Conservation (phyloP, 1,139 yeast species). For the Eremothecium coryli region DNA sequence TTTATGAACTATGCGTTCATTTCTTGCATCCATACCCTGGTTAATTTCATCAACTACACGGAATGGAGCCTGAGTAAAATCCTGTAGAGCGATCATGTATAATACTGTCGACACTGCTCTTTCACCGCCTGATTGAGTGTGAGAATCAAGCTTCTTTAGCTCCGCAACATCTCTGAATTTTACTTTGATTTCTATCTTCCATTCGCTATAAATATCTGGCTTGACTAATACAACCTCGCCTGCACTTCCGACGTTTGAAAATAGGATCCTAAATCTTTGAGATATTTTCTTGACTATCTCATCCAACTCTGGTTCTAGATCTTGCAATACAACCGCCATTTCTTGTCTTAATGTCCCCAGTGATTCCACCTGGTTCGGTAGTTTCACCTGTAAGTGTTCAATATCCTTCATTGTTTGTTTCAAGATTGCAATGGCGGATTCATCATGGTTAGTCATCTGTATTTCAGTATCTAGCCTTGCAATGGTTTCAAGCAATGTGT, state of each 20-base stretch:
- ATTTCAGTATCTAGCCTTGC: constrained; percentile 34
- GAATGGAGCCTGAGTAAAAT: constrained; percentile 83
- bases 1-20: constrained; percentile 80
- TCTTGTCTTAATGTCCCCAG: constrained; percentile 30
- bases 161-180: constrained; percentile 73
- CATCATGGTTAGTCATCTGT: constrained; percentile 32
- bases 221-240: constrained; percentile 64
- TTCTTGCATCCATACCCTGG: constrained; percentile 96
- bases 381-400: constrained; percentile 16
- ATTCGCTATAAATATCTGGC: constrained; percentile 50
- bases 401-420: constrained; percentile 30
- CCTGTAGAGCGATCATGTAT: constrained; percentile 84
- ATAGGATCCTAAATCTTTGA: constrained; percentile 52
- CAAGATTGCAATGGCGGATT: constrained; percentile 34
- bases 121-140: constrained; percentile 96
- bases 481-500: constrained; percentile 29
- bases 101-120: constrained; percentile 91
- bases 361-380: constrained; percentile 27
- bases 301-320: constrained; percentile 55
- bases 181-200: constrained; percentile 80
- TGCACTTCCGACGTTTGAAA: constrained; percentile 69
- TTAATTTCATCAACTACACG: constrained; percentile 96
- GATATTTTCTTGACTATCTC: constrained; percentile 47
- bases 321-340: constrained; percentile 35
- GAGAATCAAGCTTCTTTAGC: constrained; percentile 64